Evolutionary conservation across 768 basidiomycete genomes (phyloP), one percentile per base, ranked within the genome.

Genomic region (Roridomyces roridus): DNA sequence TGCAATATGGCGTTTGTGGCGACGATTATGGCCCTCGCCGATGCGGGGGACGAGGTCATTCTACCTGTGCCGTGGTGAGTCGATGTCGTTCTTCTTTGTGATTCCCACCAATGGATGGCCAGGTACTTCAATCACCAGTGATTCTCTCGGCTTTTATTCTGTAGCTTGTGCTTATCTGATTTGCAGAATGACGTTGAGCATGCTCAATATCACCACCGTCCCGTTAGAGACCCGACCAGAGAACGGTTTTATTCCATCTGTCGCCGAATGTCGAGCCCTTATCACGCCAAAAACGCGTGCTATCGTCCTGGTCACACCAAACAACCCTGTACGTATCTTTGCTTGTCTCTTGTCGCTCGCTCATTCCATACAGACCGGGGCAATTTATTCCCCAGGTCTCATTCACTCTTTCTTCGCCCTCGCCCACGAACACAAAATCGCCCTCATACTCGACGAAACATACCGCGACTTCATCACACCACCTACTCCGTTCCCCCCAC

Each of bases 391-490:
- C 0, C 79, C 83, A 0, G 64, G 70, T 0, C 77, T 91, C 6
- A 70, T 94, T 23, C 68, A 75, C 0, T 72, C 81, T 5, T 94
- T 93, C 61, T 80, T 82, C 2, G 61, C 73, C 0, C 80, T 94
- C 3, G 89, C 91, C 0, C 72, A 66, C 20, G 72, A 79, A 46
- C 69, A 77, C 24, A 74, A 78, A 1, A 64, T 93, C 17, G 87
- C 91, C 0, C 79, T 94, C 21, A 78, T 94, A 34, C 45, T 96
- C n/a, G 93, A 96, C 70, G 92, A 94, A 72, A 94, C 93, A 1
- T 96, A 96, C 70, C 82, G 92, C 12, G 92, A 94, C 68, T 93
- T 94, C 65, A 69, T 81, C n/a, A 59, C 73, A n/a, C 65, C 72
- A 6, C 65, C 71, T 5, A n/a, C n/a, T n/a, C n/a, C n/a, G n/a